Evolutionary conservation across 371 early-diverging fungal species (phyloP), one percentile per base, ranked within the genome.

Genomic region (Mycotypha africana): DNA sequence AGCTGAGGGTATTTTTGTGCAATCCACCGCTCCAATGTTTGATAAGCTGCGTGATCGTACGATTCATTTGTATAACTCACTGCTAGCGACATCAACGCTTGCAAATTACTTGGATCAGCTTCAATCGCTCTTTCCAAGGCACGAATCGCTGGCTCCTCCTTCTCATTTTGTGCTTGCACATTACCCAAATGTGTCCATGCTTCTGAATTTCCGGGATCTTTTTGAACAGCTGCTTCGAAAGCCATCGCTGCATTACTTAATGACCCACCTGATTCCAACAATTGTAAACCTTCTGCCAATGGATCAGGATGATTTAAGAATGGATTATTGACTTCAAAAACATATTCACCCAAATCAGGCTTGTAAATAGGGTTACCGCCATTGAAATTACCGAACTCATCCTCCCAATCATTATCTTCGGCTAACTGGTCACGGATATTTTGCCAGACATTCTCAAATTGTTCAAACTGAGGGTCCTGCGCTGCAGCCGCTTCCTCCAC

Each of bases 61-160:
- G 75, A 75, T 45, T 98, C 97, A 59, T 98, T 98, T 17, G 93
- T 92, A 63, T 95, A 96, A 7, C 91, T 89, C 17, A 97, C 97
- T 4, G 97, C 87, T 37, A 98, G 69, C 1, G 89, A 91, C 74
- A 90, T 79, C 57, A 83, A 74, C 12, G 84, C 84, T 31, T 84
- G 71, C 42, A 84, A 54, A 38, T 84, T 77, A 12, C 53, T 58
- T 10, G 86, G 77, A 56, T 91, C 78, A 7, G 74, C 56, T 26
- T 76, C 70, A 17, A 87, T 75, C 9, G 88, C 82, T 38, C 70
- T 75, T 38, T 81, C 84, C 38, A 92, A 59, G 2, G 93, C 89
- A 19, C 84, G 79, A 38, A 92, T 89, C 3, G 93, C 91, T 9
- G 86, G 84, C 16, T 75, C 80, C 47, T 92, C 93, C 58, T 88